Evolutionary conservation across 2,329 filamentous ascomycete species (phyloP), one percentile per base, ranked within the genome.

Genomic region (Microcyclosporella mali): DNA sequence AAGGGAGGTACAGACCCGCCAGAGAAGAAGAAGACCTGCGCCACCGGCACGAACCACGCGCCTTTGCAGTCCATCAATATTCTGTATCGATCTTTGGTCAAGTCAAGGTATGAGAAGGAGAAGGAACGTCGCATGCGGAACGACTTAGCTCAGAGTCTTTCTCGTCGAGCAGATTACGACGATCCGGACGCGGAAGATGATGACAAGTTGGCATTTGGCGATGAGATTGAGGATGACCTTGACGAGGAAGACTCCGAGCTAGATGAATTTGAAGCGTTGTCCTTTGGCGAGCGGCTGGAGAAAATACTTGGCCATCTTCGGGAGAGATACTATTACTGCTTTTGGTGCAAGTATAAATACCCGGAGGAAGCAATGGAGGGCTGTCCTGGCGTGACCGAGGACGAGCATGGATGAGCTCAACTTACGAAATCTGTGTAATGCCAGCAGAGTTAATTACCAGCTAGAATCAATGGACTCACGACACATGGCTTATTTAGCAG

Each of bases 301-400:
- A 78, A 71, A 53, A 64, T 94, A 11, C 74, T 95, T 8, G 63
- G 68, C 14, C 81, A 85, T 64, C 64, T 98, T 41, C 77, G 92
- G 29, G 71, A 79, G 37, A 76, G 77, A 58, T 79, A 88, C 58
- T 67, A 73, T 33, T 98, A 98, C 62, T 98, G 92, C 68, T 95
- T 95, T 62, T 98, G 89, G 85, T 98, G 92, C 67, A 97, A 95
- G 64, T 84, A 77, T 65, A 71, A 72, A 40, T 98, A 95, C 62
- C 77, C 81, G 0, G 81, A 88, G 58, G 70, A 69, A 28, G 66
- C 70, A n/a, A 82, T 95, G 83, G 87, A 92, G 10, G 89, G 86
- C 0, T 98, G 92, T 71, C 90, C 92, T 0, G 92, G 92, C 1
- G 43, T 82, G 28, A 85, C 81, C 0, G 92, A 95, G 66, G 88